Conservation (phyloP, 768 basidiomycete genomes). For the Collybia mongolica region DNA sequence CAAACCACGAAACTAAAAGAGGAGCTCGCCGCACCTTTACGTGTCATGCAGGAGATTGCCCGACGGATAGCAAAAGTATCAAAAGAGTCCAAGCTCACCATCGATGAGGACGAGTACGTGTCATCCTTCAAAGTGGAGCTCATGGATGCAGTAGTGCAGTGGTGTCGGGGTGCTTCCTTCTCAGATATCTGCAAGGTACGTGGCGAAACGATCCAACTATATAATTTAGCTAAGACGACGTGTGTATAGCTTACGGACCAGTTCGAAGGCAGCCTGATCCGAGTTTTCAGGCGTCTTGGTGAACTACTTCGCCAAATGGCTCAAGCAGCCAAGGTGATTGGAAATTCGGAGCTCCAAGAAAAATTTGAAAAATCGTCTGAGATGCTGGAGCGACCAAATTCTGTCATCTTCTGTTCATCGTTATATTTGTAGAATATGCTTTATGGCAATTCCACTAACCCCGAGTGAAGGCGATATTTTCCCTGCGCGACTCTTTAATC, state of each 20-base stretch:
- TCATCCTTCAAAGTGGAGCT: conserved; percentile 97
- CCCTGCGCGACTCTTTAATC: background rate
- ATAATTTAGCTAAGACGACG: background rate
- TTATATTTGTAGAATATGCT: conserved; percentile 58
- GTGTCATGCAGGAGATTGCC: conserved; percentile 95
- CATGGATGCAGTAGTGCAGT: conserved; percentile 96
- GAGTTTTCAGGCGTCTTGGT: conserved; percentile 91
- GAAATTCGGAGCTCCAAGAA: conserved; percentile 89
- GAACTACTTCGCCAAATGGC: conserved; percentile 97
- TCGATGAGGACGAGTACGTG: conserved; percentile 95
- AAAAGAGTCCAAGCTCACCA: conserved; percentile 84
- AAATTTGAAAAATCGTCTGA: conserved; percentile 92
- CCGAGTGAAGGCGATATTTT: too few relatives aligned
- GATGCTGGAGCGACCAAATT: conserved; percentile 92
- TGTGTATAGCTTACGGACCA: conserved; percentile 82
- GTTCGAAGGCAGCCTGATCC: conserved; percentile 95
- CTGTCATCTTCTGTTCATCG: conserved; percentile 89
- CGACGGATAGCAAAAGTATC: conserved; percentile 96
- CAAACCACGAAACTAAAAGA: conserved; percentile 85
- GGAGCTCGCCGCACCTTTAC: conserved; percentile 88
- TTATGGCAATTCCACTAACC: too few relatives aligned
- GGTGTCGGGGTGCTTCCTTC: conserved; percentile 98
- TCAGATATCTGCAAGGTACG: conserved; percentile 92
- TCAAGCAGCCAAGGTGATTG: conserved; percentile 93
- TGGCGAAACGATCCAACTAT: background rate